Evolutionary conservation across 495 filamentous ascomycete species (phyloP), one percentile per base, ranked within the genome.

Genomic region (Trichocladium uniseriatum): DNA sequence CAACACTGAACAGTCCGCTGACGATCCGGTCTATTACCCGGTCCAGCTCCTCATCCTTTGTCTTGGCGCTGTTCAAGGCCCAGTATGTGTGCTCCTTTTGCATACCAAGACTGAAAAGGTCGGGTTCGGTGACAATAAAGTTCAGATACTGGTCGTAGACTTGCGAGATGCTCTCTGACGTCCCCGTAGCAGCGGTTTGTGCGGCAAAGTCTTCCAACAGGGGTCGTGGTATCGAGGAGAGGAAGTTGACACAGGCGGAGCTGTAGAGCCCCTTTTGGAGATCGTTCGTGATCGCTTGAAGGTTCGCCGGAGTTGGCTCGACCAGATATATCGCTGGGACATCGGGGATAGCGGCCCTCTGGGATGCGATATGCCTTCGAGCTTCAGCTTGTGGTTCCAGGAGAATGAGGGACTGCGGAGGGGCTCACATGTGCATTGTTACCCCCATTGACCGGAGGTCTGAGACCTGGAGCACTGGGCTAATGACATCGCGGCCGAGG

Each of bases 61-160:
- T 91, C 57, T 88, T 81, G 9, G 83, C 83, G 64, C 91, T 96
- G 69, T 97, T 98, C 62, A 98, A 74, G 27, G 87, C 87, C 80
- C 87, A 90, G 66, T 97, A 99, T 24, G 87, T 76, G 44, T 78
- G 75, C 27, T 77, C 85, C 61, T 94, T 89, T 50, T 89, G 84
- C 69, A 97, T 80, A 2, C 88, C 88, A 38, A 99, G 70, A 59
- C 87, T 95, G 66, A 99, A 99, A 0, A 97, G 73, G 65, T 97
- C 92, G 2, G 92, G 91, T 67, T 99, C 94, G 14, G 82, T 84
- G 39, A 96, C 91, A 48, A 97, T 86, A 63, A 97, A 99, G 62
- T 99, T 99, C 34, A 99, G 77, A 51, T 97, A 96, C 61, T 99
- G 94, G 62, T 99, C 94, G 58, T 83, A 99, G 29, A 99, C 81